Evolutionary conservation across 371 early-diverging fungal species (phyloP).

Genomic region (Capniomyces stellatus): DNA sequence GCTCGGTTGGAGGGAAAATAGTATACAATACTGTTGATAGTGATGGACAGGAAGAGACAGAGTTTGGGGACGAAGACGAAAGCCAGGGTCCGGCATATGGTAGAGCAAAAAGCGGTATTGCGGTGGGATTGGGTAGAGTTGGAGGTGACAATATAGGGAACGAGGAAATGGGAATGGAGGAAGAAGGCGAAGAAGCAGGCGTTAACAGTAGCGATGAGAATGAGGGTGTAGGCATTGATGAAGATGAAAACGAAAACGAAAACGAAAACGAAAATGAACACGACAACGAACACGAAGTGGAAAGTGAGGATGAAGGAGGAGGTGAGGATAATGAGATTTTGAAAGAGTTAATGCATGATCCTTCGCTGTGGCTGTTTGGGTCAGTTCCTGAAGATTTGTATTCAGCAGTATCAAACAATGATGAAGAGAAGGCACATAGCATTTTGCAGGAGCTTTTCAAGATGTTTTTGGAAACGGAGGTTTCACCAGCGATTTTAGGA

Average conservation of each 20-base stretch:
- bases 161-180: not conserved
- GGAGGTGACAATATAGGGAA: not conserved
- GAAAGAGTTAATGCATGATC: constrained; percentile 6
- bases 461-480: constrained; percentile 16
- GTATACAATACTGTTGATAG: too few species aligned
- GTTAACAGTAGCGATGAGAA: not conserved
- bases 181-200: not conserved
- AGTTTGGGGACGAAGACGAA: not conserved
- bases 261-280: not conserved
- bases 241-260: not conserved
- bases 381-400: constrained; percentile 5
- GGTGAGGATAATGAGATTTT: not conserved
- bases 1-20: too few species aligned
- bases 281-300: not conserved
- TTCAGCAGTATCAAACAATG: not conserved
- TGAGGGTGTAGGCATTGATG: not conserved
- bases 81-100: too few species aligned
- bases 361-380: constrained; percentile 22
- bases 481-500: constrained; percentile 8
- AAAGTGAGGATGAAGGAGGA: not conserved
- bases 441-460: constrained; percentile 8
- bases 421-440: not conserved
- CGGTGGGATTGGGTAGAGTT: not conserved
- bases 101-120: too few species aligned
- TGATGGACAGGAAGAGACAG: not conserved